These are phyloP conservation scores for Naganishia kalamii DNA, from an alignment of 768 basidiomycete genomes.

Conservation along the genomic window DNA sequence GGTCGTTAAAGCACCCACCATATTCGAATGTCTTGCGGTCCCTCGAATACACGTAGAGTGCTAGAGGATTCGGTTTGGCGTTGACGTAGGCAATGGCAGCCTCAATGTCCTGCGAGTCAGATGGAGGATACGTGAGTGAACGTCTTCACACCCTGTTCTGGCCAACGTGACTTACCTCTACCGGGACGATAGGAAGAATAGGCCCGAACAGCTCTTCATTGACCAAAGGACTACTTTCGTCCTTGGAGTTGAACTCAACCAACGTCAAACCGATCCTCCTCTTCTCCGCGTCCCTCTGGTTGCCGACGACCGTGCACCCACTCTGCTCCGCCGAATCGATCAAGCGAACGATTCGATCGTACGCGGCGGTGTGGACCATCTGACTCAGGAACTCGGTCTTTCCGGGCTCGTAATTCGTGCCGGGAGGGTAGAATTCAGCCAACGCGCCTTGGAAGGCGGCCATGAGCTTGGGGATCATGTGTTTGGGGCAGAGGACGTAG, in stretches of 20 bases:
- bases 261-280: constrained; percentile 41
- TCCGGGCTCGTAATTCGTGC: neutral
- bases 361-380: constrained; percentile 22
- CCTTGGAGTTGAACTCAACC: constrained; percentile 31
- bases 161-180: constrained; percentile 33
- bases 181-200: constrained; percentile 41
- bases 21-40: constrained; percentile 33
- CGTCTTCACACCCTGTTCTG: neutral
- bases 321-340: constrained; percentile 35
- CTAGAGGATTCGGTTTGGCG: constrained; percentile 36
- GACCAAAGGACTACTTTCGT: constrained; percentile 27
- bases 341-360: constrained; percentile 31
- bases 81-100: constrained; percentile 43
- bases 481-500: constrained; percentile 39
- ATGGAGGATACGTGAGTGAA: neutral
- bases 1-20: constrained; percentile 29
- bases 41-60: constrained; percentile 42
- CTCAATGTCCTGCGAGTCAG: constrained; percentile 35
- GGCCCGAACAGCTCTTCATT: constrained; percentile 47
- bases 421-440: constrained; percentile 29
- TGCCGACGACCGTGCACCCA: constrained; percentile 38
- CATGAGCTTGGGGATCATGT: constrained; percentile 34
- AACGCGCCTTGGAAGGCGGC: constrained; percentile 30
- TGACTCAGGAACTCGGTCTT: constrained; percentile 2
- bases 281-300: constrained; percentile 31